Base-by-base conservation (phyloP, 2,329 filamentous ascomycete species). In the Diaporthe destruens region DNA sequence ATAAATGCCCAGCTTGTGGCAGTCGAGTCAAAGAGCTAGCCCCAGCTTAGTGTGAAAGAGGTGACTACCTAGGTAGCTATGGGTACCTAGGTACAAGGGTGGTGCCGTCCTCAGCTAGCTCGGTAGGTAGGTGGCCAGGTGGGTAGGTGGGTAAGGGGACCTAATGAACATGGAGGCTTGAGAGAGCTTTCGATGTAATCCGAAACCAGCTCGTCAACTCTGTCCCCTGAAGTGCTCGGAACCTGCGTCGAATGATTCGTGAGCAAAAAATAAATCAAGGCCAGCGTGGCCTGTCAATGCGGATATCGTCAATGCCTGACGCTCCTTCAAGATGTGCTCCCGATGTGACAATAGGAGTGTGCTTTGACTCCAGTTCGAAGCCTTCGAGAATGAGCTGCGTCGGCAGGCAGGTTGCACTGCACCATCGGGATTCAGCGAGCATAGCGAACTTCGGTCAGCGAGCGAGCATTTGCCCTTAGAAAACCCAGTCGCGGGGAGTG, bases 401-500 rank as follows among this genome's bases (percentile, higher is more conserved):
- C 18, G 44, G 61, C 44, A 25, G 44, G 44, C 61, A 25, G 61
- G 29, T 20, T 23, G 59, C 6, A 2, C 44, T 65, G 57, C 20
- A 54, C n/a, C 32, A 39, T 39, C 68, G 68, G 67, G 67, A 53
- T 53, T 51, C 44, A 65, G 61, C 61, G 36, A 39, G 53, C 12
- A 32, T 14, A 42, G 47, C 32, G 51, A 54, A 25, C 11, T 59
- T 61, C 68, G 68, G 68, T 70, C 49, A 42, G 44, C 34, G 68
- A 70, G 67, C 67, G 67, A 70, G 55, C 20, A 70, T 61, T 70
- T 70, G 23, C 39, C 68, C 68, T 70, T 53, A 6, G 56, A 39
- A n/a, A 69, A 42, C 36, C 44, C 68, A 53, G 55, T 53, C 55
- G 55, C 42, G 68, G 55, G 68, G 68, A 51, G 57, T 70, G 68